Evolutionary conservation across 2,329 filamentous ascomycete species (phyloP), one percentile per base, ranked within the genome.

Genomic region (Penicillium sp.): DNA sequence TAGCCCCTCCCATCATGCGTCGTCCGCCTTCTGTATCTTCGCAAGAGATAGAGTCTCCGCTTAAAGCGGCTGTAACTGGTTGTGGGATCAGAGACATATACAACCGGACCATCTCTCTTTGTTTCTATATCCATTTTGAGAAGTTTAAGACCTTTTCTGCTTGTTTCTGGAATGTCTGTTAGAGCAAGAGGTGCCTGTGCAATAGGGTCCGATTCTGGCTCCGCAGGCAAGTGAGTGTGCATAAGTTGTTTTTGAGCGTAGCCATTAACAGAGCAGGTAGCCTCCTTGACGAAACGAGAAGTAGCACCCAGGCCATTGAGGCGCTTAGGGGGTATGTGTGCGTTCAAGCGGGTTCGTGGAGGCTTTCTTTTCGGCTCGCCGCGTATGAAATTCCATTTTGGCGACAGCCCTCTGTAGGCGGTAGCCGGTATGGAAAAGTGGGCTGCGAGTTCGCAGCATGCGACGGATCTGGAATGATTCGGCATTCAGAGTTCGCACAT

Each of bases 401-500:
- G 45, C 40, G 46, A 21, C 12, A 51, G 26, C 18, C 50, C 50
- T 49, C 50, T 50, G 30, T 43, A 46, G 26, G 45, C 21, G 35
- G 14, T 28, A 24, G 24, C 23, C n/a, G 40, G n/a, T 26, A 21
- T 30, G 5, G 56, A 28, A 46, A 50, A 11, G 26, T 58, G 56
- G 21, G 56, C 56, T 54, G 52, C 47, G 28, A 58, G 35, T 45
- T 53, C 47, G 47, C 56, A 56, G 53, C 53, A 47, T 50, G 53
- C 56, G 50, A 58, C 50, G 3, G 46, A 26, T 38, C 35, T 38
- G 14, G 46, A 35, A 38, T 47, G 45, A 24, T 48, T 54, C 49
- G 56, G 56, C 56, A 58, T 58, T 54, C 56, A 58, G 56, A 30
- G 33, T 28, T 42, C 45, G 46, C n/a, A 26, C 52, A 55, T 55